Conservation (phyloP, 2,329 filamentous ascomycete genomes). For the Scopulariopsis brevicaulis region DNA sequence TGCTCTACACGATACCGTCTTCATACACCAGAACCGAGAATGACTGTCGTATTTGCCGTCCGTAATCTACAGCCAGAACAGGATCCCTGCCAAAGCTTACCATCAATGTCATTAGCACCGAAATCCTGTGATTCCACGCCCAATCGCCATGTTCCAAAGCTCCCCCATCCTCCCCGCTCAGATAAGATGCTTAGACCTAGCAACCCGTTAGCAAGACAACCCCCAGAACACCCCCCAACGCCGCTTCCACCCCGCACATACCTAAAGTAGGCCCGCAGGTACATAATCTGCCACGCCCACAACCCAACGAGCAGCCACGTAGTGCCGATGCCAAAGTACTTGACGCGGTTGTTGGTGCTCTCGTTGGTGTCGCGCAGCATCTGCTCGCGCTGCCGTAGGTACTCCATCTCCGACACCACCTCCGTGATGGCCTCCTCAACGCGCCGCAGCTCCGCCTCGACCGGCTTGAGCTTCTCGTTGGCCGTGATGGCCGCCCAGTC, state of each 20-base stretch:
- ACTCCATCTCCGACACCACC: slow-evolving; percentile 92
- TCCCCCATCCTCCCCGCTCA: slow-evolving; percentile 20
- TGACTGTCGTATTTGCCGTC: background rate
- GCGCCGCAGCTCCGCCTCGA: slow-evolving; percentile 86
- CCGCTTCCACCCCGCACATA: slow-evolving; percentile 16
- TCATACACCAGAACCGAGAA: background rate
- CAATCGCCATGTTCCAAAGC: background rate
- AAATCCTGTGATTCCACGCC: background rate
- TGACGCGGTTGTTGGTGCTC: slow-evolving; percentile 97
- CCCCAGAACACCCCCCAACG: background rate
- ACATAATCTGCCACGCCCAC: slow-evolving; percentile 95
- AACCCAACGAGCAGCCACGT: slow-evolving; percentile 83
- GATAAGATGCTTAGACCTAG: slow-evolving; percentile 59
- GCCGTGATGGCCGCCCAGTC: slow-evolving; percentile 97
- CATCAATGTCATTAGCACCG: background rate
- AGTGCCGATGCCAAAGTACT: slow-evolving; percentile 94
- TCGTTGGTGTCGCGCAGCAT: slow-evolving; percentile 97
- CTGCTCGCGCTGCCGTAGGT: slow-evolving; percentile 80
- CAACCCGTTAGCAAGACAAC: slow-evolving; percentile 5
- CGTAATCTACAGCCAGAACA: background rate
- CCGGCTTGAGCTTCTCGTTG: slow-evolving; percentile 92
- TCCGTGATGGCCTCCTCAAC: slow-evolving; percentile 86
- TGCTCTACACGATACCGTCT: background rate
- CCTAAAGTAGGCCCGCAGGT: slow-evolving; percentile 94
- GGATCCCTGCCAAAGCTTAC: background rate